A percentile compares a stretch with the other conserved stretches of the same genome.
phyloP scores from a whole-genome alignment of 257 asterid genomes.

The Salvia rosmarinus region DNA sequence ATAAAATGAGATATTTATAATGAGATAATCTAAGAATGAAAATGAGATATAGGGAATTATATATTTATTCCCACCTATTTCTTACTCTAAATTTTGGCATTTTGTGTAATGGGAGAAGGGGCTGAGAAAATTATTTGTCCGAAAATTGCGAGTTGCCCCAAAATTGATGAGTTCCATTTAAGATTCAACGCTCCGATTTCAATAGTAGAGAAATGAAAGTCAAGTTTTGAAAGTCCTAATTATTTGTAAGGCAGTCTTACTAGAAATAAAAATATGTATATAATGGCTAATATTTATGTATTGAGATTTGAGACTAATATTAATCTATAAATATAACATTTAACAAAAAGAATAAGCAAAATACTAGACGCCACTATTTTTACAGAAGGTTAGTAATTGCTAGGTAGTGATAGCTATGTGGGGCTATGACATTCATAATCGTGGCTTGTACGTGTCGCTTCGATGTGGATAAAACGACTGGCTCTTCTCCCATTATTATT shows the following conservation, averaged over 20 bases:
- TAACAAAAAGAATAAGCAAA: too few relatives aligned
- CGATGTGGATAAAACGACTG: neutral
- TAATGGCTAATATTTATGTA: too few relatives aligned
- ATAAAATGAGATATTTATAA: too few relatives aligned
- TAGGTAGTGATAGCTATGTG: conserved; percentile 39
- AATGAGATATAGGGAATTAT: too few relatives aligned
- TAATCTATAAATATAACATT: too few relatives aligned
- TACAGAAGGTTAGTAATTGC: neutral
- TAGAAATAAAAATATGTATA: too few relatives aligned
- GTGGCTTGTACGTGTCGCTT: conserved; percentile 40
- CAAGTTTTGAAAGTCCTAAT: neutral
- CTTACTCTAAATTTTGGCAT: neutral
- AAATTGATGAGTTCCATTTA: conserved; percentile 22
- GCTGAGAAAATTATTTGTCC: neutral
- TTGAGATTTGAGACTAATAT: too few relatives aligned
- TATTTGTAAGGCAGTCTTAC: conserved; percentile 1
- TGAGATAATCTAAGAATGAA: too few relatives aligned
- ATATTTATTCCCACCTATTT: neutral
- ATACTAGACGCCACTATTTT: neutral
- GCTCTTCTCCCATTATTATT: conserved; percentile 15
- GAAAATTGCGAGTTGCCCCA: conserved; percentile 7
- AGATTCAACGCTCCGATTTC: neutral
- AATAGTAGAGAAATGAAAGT: neutral
- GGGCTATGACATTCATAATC: conserved; percentile 20
- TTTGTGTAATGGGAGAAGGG: neutral